A percentile compares a stretch with the other conserved stretches of the same genome.
These are phyloP conservation scores for Silene coronaria DNA, from an alignment of 179 eudicot species.

Conservation along the genomic window DNA sequence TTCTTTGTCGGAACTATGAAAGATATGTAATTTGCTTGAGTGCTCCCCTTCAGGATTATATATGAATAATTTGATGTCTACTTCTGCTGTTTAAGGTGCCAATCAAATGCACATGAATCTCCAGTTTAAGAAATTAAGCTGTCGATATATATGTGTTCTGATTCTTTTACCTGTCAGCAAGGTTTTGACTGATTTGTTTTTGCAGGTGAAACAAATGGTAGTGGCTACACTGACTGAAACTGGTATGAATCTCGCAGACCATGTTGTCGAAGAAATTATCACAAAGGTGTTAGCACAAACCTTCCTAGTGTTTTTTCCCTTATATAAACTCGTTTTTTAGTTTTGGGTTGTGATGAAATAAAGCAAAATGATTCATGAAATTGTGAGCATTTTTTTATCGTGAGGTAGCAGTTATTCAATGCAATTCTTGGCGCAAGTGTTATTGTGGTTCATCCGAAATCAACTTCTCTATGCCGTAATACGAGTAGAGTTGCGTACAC, in stretches of 20 bases:
- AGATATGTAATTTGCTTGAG: no score
- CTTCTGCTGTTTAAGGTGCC: background rate
- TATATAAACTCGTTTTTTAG: background rate
- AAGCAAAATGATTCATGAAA: background rate
- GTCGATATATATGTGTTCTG: background rate
- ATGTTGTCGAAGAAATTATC: constrained; percentile 90
- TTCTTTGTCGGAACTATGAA: no score
- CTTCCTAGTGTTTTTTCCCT: background rate
- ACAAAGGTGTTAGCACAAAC: constrained; percentile 56
- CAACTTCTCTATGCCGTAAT: no score
- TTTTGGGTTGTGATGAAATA: background rate
- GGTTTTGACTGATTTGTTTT: background rate
- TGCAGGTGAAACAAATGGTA: constrained; percentile 98
- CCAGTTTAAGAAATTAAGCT: background rate
- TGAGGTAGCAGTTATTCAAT: no score
- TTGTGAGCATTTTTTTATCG: background rate
- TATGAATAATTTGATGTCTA: no score
- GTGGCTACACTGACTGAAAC: constrained; percentile 98
- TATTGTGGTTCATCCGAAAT: no score
- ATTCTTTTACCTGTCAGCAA: background rate
- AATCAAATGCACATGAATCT: background rate
- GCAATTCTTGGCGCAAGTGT: no score
- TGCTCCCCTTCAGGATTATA: no score
- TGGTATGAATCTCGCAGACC: constrained; percentile 97
- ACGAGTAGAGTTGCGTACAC: no score